These are phyloP conservation scores for Daldinia eschscholtzii DNA, from an alignment of 2,329 filamentous ascomycete species.

Conservation along the genomic window DNA sequence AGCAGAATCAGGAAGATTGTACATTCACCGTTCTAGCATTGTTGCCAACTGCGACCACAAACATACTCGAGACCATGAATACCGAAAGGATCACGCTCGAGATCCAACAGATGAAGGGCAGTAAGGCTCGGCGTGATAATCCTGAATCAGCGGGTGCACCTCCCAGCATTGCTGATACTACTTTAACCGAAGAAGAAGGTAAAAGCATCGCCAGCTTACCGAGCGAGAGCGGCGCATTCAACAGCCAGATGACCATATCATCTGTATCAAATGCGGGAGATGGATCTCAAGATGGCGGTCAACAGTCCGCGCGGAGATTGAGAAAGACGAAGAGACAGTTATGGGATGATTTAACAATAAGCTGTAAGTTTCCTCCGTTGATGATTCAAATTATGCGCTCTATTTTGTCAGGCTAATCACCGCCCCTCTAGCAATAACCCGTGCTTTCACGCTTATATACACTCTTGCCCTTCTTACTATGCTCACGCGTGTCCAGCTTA, in stretches of 20 bases:
- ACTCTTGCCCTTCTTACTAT: conserved; percentile 89
- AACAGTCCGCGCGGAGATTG: conserved; percentile 62
- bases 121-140: conserved; percentile 68
- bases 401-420: conserved; percentile 17
- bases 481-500: conserved; percentile 94
- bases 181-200: conserved; percentile 84
- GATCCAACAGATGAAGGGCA: conserved; percentile 88
- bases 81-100: conserved; percentile 94
- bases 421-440: conserved; percentile 77
- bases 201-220: conserved; percentile 80
- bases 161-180: conserved; percentile 74
- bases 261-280: conserved; percentile 59
- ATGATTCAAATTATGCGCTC: not conserved
- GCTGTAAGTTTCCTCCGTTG: conserved; percentile 70
- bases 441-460: conserved; percentile 92
- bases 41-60: conserved; percentile 89
- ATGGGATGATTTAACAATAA: conserved; percentile 98
- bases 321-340: conserved; percentile 89
- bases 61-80: conserved; percentile 87
- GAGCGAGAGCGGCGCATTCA: conserved; percentile 85
- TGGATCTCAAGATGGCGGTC: conserved; percentile 58
- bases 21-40: conserved; percentile 98
- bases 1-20: conserved; percentile 99
- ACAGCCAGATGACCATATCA: conserved; percentile 78
- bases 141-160: conserved; percentile 62